These are phyloP conservation scores for Trichoderma polysporum DNA, from an alignment of 2,329 filamentous ascomycete species.

Conservation along the genomic window DNA sequence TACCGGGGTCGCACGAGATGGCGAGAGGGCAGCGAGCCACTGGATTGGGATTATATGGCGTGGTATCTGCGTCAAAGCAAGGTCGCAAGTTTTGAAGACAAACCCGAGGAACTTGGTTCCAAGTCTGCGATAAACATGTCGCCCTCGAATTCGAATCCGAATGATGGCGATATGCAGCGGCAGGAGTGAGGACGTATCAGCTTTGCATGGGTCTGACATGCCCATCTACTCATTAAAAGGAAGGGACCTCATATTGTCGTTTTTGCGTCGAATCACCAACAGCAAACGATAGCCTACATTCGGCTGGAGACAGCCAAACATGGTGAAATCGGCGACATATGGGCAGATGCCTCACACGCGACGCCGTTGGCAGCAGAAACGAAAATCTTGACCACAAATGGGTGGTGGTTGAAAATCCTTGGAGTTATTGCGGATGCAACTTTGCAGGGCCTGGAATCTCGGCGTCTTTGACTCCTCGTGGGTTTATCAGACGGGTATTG, in stretches of 20 bases:
- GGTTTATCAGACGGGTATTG: neutral
- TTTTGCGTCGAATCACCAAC: neutral
- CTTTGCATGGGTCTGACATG: too few relatives aligned
- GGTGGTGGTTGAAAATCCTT: neutral
- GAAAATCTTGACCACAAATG: neutral
- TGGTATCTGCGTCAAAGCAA: neutral
- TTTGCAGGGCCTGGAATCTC: neutral
- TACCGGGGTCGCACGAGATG: conserved; percentile 1
- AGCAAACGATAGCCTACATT: too few relatives aligned
- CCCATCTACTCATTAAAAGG: neutral
- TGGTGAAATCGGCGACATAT: neutral
- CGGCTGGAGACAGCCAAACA: neutral
- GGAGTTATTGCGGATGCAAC: neutral
- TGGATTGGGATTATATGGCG: neutral
- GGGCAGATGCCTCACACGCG: neutral
- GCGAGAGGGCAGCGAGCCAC: conserved; percentile 9
- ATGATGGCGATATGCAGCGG: neutral
- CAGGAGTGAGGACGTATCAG: neutral
- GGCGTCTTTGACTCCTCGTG: neutral
- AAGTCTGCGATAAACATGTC: neutral
- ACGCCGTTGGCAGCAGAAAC: neutral
- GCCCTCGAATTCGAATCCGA: neutral
- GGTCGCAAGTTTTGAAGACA: neutral
- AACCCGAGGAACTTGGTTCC: neutral
- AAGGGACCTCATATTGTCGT: neutral